These are phyloP conservation scores for Linum tenue DNA, from an alignment of 345 rosid species.

Conservation along the genomic window DNA sequence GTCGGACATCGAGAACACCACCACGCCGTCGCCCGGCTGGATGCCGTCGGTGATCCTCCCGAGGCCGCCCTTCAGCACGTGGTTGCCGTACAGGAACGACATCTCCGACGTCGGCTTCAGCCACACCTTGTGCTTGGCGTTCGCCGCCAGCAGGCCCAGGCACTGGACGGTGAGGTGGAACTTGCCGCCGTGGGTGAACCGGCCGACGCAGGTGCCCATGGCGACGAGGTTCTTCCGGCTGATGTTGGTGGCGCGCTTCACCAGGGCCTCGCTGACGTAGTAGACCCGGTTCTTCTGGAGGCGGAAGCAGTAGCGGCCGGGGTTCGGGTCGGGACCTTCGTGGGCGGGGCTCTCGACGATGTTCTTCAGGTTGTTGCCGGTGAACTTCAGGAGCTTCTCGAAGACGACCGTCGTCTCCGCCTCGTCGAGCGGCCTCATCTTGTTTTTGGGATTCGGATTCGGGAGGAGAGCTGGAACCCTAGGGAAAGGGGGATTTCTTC, in stretches of 20 bases:
- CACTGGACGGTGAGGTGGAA: conserved; percentile 67
- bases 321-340: conserved; percentile 66
- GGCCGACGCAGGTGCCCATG: conserved; percentile 75
- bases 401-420: conserved; percentile 74
- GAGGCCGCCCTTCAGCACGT: conserved; percentile 78
- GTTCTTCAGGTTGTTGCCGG: conserved; percentile 85
- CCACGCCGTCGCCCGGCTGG: conserved; percentile 72
- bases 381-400: conserved; percentile 74
- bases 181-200: conserved; percentile 66
- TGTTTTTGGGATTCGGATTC: neutral
- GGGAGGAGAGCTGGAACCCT: neutral
- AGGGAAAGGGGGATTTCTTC: neutral
- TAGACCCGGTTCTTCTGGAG: conserved; percentile 73
- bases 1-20: conserved; percentile 80
- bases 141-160: conserved; percentile 53
- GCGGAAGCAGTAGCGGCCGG: conserved; percentile 85
- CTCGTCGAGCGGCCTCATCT: conserved; percentile 82
- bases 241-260: conserved; percentile 77
- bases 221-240: conserved; percentile 49
- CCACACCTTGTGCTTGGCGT: conserved; percentile 88
- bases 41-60: conserved; percentile 85
- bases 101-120: conserved; percentile 87
- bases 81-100: conserved; percentile 90
- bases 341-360: conserved; percentile 77
- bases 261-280: conserved; percentile 72